Evolutionary conservation across 306 rosid genomes (phyloP).

Genomic region (Psophocarpus tetragonolobus): DNA sequence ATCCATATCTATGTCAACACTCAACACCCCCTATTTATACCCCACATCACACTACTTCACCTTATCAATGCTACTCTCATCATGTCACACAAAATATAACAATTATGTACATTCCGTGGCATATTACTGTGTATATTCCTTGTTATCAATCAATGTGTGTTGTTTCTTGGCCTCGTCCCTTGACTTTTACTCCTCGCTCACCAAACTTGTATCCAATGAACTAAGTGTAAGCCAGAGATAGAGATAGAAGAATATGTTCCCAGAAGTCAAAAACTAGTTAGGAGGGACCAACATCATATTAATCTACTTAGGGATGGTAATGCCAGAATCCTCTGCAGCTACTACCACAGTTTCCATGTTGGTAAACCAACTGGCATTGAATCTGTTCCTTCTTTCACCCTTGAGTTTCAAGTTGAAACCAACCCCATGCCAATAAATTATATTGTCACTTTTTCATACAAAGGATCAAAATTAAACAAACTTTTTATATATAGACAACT

Average conservation of each 20-base stretch:
- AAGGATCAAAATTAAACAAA: no score
- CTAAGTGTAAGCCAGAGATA: not conserved
- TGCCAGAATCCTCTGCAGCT: conserved; percentile 29
- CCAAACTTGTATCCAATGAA: conserved; percentile 1
- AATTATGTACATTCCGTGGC: not conserved
- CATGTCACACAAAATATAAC: not conserved
- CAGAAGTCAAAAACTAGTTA: not conserved
- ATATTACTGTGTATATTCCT: conserved; percentile 6
- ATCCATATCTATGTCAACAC: not conserved
- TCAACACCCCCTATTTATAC: conserved; percentile 32
- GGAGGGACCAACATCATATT: conserved; percentile 26
- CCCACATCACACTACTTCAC: not conserved
- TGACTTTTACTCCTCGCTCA: not conserved
- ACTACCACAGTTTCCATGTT: conserved; percentile 19
- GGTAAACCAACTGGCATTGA: conserved; percentile 40
- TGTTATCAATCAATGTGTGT: not conserved
- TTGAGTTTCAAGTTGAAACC: no score
- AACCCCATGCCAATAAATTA: not conserved
- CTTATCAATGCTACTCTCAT: not conserved
- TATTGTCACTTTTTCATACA: no score
- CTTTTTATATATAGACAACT: not conserved
- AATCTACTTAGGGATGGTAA: not conserved
- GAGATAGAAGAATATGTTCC: conserved; percentile 44
- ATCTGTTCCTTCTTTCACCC: conserved; percentile 38
- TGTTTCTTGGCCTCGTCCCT: conserved; percentile 4